Evolutionary conservation across 192 early-diverging fungal species (phyloP).

Genomic region (Entomortierella parvispora): DNA sequence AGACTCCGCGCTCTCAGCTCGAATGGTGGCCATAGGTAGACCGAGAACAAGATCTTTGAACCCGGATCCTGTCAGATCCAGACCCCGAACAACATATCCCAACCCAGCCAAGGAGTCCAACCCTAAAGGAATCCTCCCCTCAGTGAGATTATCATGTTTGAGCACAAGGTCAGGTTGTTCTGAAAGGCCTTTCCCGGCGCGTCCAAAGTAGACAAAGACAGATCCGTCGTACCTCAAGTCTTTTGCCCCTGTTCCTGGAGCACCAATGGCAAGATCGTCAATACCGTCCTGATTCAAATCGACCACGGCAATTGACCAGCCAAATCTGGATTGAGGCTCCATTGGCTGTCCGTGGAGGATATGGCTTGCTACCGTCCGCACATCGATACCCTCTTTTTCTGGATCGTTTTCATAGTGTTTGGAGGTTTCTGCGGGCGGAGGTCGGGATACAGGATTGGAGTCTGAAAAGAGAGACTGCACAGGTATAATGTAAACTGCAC

Average conservation of each 20-base stretch:
- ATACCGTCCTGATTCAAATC: conserved; percentile 90
- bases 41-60: conserved; percentile 73
- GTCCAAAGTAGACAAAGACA: conserved; percentile 78
- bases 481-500: conserved; percentile 68
- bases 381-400: conserved; percentile 40
- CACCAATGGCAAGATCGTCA: conserved; percentile 84
- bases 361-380: conserved; percentile 53
- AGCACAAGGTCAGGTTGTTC: conserved; percentile 59
- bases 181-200: conserved; percentile 55
- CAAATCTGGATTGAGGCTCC: conserved; percentile 68
- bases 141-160: conserved; percentile 25
- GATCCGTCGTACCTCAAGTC: conserved; percentile 56
- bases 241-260: conserved; percentile 58
- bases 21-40: conserved; percentile 60
- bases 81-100: conserved; percentile 59
- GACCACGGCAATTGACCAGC: conserved; percentile 77
- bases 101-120: conserved; percentile 43
- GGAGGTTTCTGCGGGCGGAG: background rate
- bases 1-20: background rate
- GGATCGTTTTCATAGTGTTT: conserved; percentile 16
- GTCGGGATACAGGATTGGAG: background rate
- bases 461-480: conserved; percentile 11
- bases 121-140: background rate
- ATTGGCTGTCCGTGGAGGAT: conserved; percentile 15
- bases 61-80: conserved; percentile 74